Percentiles rank a stretch among this genome's conserved stretches.
Conservation (phyloP, 176 grass and related monocot genomes). For the Otatea glauca region DNA sequence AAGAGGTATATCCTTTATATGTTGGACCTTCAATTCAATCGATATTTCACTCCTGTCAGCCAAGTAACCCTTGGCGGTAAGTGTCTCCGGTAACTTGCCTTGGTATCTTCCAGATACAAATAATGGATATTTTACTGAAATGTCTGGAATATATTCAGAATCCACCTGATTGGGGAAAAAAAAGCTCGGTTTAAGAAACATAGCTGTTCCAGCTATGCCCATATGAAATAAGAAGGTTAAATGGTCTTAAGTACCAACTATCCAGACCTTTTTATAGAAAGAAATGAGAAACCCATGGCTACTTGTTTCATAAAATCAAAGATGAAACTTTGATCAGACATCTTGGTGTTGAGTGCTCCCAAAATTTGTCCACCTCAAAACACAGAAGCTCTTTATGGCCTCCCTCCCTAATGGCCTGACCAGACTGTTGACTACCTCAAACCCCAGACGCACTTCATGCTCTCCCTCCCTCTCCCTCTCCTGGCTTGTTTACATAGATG, state of each 20-base stretch:
- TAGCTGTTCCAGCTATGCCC: background rate
- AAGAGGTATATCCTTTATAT: conserved; percentile 82
- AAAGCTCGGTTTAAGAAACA: conserved; percentile 27
- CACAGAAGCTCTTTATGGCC: background rate
- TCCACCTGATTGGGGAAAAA: conserved; percentile 65
- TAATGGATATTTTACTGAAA: conserved; percentile 71
- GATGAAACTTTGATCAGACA: conserved; percentile 1
- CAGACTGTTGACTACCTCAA: background rate
- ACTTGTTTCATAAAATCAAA: conserved; percentile 30
- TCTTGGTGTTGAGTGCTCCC: conserved; percentile 8
- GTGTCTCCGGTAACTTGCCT: conserved; percentile 75
- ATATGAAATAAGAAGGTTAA: conserved; percentile 18
- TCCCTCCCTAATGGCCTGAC: background rate
- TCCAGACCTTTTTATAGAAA: conserved; percentile 10
- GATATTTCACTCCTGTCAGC: conserved; percentile 80
- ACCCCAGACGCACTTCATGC: background rate
- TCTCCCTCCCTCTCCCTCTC: background rate
- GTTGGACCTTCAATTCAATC: conserved; percentile 79
- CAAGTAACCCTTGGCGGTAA: conserved; percentile 73
- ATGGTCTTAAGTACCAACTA: conserved; percentile 4
- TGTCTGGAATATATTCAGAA: conserved; percentile 75
- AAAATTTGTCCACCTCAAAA: conserved; percentile 19
- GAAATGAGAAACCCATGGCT: background rate
- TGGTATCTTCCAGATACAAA: conserved; percentile 89
- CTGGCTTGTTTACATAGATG: too few relatives aligned